Evolutionary conservation across 1,284 basidiomycete species (phyloP), one percentile per base, ranked within the genome.

Genomic region (Pulchroboletus neoregius): DNA sequence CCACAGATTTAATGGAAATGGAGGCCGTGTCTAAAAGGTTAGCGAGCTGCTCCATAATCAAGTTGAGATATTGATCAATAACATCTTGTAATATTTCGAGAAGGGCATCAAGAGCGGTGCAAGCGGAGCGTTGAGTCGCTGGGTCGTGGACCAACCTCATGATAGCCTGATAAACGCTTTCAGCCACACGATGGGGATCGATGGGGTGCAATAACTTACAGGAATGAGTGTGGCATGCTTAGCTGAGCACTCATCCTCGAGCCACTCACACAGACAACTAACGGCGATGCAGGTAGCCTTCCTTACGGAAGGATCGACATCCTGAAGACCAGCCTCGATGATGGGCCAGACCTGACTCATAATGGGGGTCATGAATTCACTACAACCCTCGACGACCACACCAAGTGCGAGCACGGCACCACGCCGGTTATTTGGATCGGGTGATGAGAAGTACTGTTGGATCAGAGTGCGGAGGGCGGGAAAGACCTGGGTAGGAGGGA

Each of bases 401-500:
- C 95, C 96, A 49, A 99, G 87, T 5, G 95, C 89, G 66, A 97
- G 92, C 73, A 99, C 87, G 6, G 94, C 96, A 40, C 92, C 91
- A 56, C 96, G 94, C 52, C 96, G 88, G 57, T 78, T 70, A 45
- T 82, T 73, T 2, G 88, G 77, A 56, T 95, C 84, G n/a, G 80
- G 68, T 5, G 88, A 92, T 11, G 78, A 74, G 72, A 94, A 90
- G 70, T 94, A 95, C 50, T 86, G 76, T 53, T 83, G 76, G 48
- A 96, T 88, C 57, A 94, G 80, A 44, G 70, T 71, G 50, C 89
- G 88, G 41, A 99, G 84, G 15, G 91, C 82, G 24, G 94, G 94
- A 85, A 98, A 99, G 56, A 99, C 95, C 71, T 98, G 95, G 46
- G 82, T 81, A 11, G 96, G 96, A 22, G 96, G 96, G 9, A 99